Evolutionary conservation across 2,329 filamentous ascomycete species (phyloP), one percentile per base, ranked within the genome.

Genomic region (Madurella fahalii): DNA sequence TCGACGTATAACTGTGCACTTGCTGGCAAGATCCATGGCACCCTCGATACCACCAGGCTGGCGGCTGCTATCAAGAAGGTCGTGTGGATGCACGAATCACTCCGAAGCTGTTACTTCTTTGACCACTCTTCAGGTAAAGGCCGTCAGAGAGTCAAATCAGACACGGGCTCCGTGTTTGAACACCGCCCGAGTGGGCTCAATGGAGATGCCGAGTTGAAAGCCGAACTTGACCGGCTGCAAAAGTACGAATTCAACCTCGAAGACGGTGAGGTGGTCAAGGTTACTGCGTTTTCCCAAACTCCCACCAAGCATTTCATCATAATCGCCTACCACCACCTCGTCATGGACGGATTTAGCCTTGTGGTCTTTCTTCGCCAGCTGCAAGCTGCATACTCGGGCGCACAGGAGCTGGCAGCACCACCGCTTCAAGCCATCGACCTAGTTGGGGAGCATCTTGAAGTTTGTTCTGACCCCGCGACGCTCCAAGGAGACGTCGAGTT

Each of bases 281-380:
- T 63, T 4, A 49, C 61, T 20, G 32, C 67, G 9, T 47, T 67
- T 16, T 59, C 58, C 13, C 53, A 46, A 9, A 34, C 50, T 7
- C n/a, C 50, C 1, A 39, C 41, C 9, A 34, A 44, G 40, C 56
- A 66, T 53, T 51, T 43, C 58, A 32, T 68, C 7, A 42, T 71
- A 13, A 31, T 72, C 16, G 61, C 56, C 1, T 67, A 60, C 41
- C 69, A 72, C 47, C 69, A 71, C 51, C 69, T 72, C 47, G 59
- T 57, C 18, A 61, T 71, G 54, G 70, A 72, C 49, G 68, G 67
- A 3, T 32, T 64, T 18, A 63, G 65, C 44, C 30, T 46, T 25
- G 43, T 62, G 57, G 40, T 46, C 63, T 5, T 50, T 64, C 2
- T 59, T 69, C 41, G 50, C 68, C 4, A 46, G 31, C 17, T 58